These are phyloP conservation scores for Naganishia albida DNA, from an alignment of 1,284 basidiomycete species.

Conservation along the genomic window DNA sequence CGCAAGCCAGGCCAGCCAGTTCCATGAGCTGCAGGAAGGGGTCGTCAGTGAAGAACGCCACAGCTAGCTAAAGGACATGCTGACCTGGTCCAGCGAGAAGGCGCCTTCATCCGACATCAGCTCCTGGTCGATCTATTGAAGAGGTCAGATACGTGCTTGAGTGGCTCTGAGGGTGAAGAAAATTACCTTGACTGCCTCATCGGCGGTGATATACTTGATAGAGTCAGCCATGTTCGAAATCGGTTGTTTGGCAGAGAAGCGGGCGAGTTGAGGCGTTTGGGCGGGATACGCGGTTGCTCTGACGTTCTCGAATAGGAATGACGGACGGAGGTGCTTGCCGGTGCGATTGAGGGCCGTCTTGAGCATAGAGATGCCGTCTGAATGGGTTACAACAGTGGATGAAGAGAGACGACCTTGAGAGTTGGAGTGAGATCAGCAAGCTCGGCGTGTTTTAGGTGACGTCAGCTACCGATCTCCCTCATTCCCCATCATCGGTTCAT, in stretches of 20 bases:
- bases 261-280: neutral
- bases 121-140: conserved; percentile 78
- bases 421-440: too few species aligned
- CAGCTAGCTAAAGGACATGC: conserved; percentile 27
- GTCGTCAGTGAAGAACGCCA: neutral
- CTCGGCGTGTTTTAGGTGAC: conserved; percentile 11
- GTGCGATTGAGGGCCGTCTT: neutral
- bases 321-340: neutral
- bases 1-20: conserved; percentile 93
- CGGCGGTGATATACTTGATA: conserved; percentile 31
- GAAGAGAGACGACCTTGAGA: too few species aligned
- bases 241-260: neutral
- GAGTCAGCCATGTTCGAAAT: conserved; percentile 17
- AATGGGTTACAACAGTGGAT: too few species aligned
- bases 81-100: conserved; percentile 86
- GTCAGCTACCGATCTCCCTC: neutral
- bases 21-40: conserved; percentile 78
- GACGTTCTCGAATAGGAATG: neutral
- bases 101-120: conserved; percentile 81
- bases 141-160: neutral
- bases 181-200: conserved; percentile 32
- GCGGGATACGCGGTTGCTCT: neutral
- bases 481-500: neutral
- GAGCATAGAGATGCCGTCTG: too few species aligned
- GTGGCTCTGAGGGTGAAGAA: too few species aligned